A percentile compares a stretch with the other conserved stretches of the same genome.
Evolutionary conservation across 352 stramenopile species (phyloP).

Genomic region (Pilasporangium apinafurcum): DNA sequence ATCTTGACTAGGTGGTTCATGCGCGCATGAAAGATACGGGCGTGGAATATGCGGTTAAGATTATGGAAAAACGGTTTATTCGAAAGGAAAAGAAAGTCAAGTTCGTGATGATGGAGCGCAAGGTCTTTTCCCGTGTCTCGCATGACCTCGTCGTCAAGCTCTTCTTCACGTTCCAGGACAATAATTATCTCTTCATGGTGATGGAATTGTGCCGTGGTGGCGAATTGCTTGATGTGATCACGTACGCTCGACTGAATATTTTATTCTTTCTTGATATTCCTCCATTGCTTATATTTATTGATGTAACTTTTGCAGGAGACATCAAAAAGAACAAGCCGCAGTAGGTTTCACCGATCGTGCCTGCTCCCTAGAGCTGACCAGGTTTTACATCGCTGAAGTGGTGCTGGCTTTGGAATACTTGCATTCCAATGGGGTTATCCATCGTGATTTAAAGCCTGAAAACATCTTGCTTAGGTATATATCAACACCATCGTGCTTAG

Average conservation of each 20-base stretch:
- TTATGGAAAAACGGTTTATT: conserved; percentile 91
- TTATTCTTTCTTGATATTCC: conserved; percentile 1
- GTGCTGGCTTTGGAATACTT: conserved; percentile 92
- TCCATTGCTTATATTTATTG: conserved; percentile 1
- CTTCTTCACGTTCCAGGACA: conserved; percentile 88
- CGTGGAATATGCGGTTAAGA: conserved; percentile 88
- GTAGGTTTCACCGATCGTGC: conserved; percentile 51
- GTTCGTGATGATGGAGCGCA: conserved; percentile 90
- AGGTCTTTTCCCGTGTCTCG: conserved; percentile 86
- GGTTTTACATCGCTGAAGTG: conserved; percentile 94
- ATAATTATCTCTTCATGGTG: conserved; percentile 88
- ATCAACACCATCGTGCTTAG: not conserved
- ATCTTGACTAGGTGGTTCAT: conserved; percentile 56
- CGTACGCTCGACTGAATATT: no score
- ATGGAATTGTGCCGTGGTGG: conserved; percentile 86
- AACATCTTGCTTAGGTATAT: conserved; percentile 77
- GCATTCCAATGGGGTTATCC: conserved; percentile 91
- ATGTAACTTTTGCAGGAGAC: conserved; percentile 31
- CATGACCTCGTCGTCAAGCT: conserved; percentile 88
- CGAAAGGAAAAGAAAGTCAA: conserved; percentile 90
- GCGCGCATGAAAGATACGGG: conserved; percentile 85
- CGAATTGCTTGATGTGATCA: conserved; percentile 85
- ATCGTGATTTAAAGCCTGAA: conserved; percentile 93
- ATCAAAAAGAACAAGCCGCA: conserved; percentile 63
- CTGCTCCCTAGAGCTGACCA: conserved; percentile 79